These are phyloP conservation scores for Spinellus fusiger DNA, from an alignment of 192 early-diverging fungal species.

Conservation along the genomic window DNA sequence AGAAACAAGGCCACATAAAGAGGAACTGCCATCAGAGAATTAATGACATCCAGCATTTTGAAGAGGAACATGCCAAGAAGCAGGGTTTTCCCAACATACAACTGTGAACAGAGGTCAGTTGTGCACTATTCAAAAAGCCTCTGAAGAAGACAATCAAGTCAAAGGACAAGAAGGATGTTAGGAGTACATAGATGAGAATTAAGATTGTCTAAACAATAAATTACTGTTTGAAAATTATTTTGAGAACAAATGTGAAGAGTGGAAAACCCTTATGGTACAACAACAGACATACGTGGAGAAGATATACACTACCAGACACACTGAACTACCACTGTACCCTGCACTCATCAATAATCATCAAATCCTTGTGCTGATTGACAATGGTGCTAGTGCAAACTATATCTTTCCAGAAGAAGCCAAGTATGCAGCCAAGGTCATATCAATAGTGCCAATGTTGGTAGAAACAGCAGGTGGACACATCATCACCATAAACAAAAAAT, in stretches of 20 bases:
- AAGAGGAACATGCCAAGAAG: neutral
- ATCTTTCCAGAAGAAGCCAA: too few species aligned
- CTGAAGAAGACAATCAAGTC: neutral
- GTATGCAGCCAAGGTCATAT: too few species aligned
- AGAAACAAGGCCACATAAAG: neutral
- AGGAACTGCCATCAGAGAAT: neutral
- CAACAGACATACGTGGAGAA: too few species aligned
- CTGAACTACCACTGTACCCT: neutral
- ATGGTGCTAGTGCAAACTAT: too few species aligned
- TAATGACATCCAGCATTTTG: neutral
- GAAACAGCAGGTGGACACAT: too few species aligned
- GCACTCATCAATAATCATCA: too few species aligned
- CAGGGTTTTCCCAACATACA: neutral
- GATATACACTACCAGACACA: neutral
- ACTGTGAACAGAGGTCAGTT: neutral
- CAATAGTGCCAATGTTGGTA: too few species aligned
- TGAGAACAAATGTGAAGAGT: neutral
- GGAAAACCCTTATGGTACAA: too few species aligned
- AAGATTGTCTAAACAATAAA: neutral
- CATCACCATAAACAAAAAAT: neutral
- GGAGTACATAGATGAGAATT: neutral
- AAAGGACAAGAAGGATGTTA: neutral
- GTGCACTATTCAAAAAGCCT: neutral
- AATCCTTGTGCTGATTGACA: too few species aligned
- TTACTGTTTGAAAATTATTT: neutral